These are phyloP conservation scores for Xylaria acuta DNA, from an alignment of 495 filamentous ascomycete species.

Conservation along the genomic window DNA sequence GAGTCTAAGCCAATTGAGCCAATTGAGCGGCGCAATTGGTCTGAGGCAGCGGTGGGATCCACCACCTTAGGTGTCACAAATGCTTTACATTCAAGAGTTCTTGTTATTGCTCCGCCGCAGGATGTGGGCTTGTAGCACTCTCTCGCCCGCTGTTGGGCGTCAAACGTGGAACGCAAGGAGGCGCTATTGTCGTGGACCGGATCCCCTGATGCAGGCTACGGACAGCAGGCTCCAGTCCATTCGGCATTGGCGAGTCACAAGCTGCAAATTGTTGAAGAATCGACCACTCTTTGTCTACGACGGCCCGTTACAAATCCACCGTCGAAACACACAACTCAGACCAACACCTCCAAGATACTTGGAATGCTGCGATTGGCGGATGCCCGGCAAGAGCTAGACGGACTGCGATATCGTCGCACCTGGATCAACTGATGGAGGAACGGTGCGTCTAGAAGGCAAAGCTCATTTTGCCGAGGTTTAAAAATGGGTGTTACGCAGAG, in stretches of 20 bases:
- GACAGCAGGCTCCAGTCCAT: slow-evolving; percentile 19
- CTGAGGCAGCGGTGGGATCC: not conserved
- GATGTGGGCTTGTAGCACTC: slow-evolving; percentile 8
- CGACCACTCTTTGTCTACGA: not conserved
- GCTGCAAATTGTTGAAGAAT: slow-evolving; percentile 12
- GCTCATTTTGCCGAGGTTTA: not conserved
- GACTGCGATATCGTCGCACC: not conserved
- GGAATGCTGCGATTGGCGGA: slow-evolving; percentile 22
- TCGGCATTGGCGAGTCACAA: slow-evolving; percentile 27
- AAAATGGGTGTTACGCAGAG: not conserved
- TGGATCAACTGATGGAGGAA: not conserved
- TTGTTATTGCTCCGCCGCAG: slow-evolving; percentile 14
- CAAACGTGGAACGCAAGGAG: slow-evolving; percentile 23
- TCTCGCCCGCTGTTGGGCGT: slow-evolving; percentile 24
- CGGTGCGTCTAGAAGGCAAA: not conserved
- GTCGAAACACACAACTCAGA: slow-evolving; percentile 23
- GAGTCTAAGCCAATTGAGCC: not conserved
- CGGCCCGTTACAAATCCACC: slow-evolving; percentile 16
- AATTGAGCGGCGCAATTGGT: slow-evolving; percentile 6
- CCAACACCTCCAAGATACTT: slow-evolving; percentile 18
- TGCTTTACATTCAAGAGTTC: slow-evolving; percentile 23
- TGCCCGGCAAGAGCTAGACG: not conserved
- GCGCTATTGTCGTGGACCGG: not conserved
- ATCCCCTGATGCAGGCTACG: slow-evolving; percentile 23
- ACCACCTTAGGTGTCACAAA: slow-evolving; percentile 22